Evolutionary conservation across 352 stramenopile genomes (phyloP).

Genomic region (Pythium dissotocum): DNA sequence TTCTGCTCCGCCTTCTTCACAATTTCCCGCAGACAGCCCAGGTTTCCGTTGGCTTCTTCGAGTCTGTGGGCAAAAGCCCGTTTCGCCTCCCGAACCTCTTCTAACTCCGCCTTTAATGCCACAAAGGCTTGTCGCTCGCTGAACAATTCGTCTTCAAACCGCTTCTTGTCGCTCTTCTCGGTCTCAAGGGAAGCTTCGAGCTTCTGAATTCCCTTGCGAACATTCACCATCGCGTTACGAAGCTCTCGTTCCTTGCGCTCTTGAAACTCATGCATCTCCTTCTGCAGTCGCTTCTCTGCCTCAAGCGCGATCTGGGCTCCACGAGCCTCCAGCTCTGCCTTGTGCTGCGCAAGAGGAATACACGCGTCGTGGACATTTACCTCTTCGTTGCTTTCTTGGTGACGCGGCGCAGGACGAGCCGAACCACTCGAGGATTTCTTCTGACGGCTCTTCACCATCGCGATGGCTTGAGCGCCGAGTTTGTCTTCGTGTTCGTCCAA

Average conservation of each 20-base stretch:
- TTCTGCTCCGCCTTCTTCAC: slow-evolving; percentile 40
- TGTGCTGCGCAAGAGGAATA: slow-evolving; percentile 53
- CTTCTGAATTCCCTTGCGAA: slow-evolving; percentile 74
- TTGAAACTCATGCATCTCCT: slow-evolving; percentile 60
- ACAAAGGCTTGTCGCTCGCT: slow-evolving; percentile 57
- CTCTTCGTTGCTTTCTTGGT: slow-evolving; percentile 17
- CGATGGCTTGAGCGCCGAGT: slow-evolving; percentile 25
- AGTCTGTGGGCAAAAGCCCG: slow-evolving; percentile 48
- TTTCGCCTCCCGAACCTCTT: slow-evolving; percentile 51
- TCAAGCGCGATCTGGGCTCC: slow-evolving; percentile 55
- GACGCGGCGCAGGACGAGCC: not conserved
- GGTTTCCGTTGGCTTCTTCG: slow-evolving; percentile 70
- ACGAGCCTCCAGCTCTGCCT: slow-evolving; percentile 50
- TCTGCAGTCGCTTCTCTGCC: slow-evolving; percentile 52
- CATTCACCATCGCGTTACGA: slow-evolving; percentile 67
- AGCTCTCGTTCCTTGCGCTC: slow-evolving; percentile 67
- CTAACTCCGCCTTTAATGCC: slow-evolving; percentile 49
- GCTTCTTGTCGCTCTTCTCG: slow-evolving; percentile 49
- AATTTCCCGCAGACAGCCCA: slow-evolving; percentile 56
- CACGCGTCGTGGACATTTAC: slow-evolving; percentile 23
- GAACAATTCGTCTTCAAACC: slow-evolving; percentile 50
- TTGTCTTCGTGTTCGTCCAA: slow-evolving; percentile 32
- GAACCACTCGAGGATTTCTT: slow-evolving; percentile 4
- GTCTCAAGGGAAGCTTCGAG: slow-evolving; percentile 52
- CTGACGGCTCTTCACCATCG: slow-evolving; percentile 23